These are phyloP conservation scores for Phytophthora melonis DNA, from an alignment of 352 stramenopile species.

Conservation along the genomic window DNA sequence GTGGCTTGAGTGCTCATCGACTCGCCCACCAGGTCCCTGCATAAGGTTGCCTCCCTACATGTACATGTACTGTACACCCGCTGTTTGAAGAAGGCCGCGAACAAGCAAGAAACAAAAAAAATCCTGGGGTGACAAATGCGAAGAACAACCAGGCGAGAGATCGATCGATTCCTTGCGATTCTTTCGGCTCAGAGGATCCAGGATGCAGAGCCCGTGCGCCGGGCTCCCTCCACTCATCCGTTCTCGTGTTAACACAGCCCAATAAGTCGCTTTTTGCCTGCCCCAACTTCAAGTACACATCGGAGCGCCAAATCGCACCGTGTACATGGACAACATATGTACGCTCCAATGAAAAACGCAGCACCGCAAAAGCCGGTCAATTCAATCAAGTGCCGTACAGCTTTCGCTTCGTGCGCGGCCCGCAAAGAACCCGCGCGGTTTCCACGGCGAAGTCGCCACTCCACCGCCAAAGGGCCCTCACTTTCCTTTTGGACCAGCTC, in stretches of 20 bases:
- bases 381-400: background rate
- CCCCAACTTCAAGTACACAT: conserved; percentile 1
- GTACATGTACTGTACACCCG: too few relatives aligned
- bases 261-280: background rate
- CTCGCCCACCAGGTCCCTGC: too few relatives aligned
- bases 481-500: background rate
- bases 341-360: background rate
- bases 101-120: background rate
- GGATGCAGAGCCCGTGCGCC: background rate
- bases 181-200: background rate
- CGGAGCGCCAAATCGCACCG: background rate
- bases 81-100: background rate
- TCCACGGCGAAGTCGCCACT: background rate
- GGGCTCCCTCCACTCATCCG: background rate
- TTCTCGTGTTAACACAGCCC: conserved; percentile 1
- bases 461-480: background rate
- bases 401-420: background rate
- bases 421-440: background rate
- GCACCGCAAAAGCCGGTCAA: conserved; percentile 1
- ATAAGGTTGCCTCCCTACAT: too few relatives aligned
- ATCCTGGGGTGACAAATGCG: background rate
- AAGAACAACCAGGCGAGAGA: background rate
- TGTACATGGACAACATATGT: too few relatives aligned
- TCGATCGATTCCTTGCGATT: background rate
- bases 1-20: background rate